Conservation (phyloP, 805 yeast genomes). For the Suhomyces emberorum region DNA sequence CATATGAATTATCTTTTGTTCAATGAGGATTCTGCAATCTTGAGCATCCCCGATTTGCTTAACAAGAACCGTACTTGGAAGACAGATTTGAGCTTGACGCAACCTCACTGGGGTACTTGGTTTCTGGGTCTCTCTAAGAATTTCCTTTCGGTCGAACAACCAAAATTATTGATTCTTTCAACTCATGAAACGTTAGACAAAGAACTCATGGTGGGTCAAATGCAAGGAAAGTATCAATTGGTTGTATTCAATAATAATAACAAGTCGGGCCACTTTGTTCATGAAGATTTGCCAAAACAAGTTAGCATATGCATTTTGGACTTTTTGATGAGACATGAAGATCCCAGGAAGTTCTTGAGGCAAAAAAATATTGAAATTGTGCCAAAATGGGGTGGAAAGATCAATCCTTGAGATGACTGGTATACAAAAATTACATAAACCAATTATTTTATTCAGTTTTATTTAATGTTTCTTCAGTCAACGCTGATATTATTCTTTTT, state of each 20-base stretch:
- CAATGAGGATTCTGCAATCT: constrained; percentile 57
- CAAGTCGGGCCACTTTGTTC: constrained; percentile 84
- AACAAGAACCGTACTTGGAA: constrained; percentile 49
- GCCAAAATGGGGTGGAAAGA: constrained; percentile 35
- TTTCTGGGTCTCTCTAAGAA: constrained; percentile 61
- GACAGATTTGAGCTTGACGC: constrained; percentile 58
- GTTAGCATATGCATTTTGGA: constrained; percentile 55
- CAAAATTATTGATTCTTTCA: constrained; percentile 76
- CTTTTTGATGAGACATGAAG: constrained; percentile 46
- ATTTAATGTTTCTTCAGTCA: too few species aligned
- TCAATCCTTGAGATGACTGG: too few species aligned
- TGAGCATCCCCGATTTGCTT: constrained; percentile 77
- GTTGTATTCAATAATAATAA: constrained; percentile 62
- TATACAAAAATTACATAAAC: too few species aligned
- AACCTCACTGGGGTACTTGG: constrained; percentile 80
- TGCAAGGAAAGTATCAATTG: constrained; percentile 95
- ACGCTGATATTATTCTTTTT: constrained; percentile 38
- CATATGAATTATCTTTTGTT: constrained; percentile 58
- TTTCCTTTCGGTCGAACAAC: constrained; percentile 39
- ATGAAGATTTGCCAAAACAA: constrained; percentile 80
- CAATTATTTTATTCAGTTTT: too few species aligned
- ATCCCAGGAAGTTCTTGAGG: constrained; percentile 27
- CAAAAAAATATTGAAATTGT: constrained; percentile 29
- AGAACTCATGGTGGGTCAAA: constrained; percentile 86
- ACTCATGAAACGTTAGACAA: constrained; percentile 89